Evolutionary conservation across 1,284 basidiomycete genomes (phyloP).

Genomic region (Boletus mariae): DNA sequence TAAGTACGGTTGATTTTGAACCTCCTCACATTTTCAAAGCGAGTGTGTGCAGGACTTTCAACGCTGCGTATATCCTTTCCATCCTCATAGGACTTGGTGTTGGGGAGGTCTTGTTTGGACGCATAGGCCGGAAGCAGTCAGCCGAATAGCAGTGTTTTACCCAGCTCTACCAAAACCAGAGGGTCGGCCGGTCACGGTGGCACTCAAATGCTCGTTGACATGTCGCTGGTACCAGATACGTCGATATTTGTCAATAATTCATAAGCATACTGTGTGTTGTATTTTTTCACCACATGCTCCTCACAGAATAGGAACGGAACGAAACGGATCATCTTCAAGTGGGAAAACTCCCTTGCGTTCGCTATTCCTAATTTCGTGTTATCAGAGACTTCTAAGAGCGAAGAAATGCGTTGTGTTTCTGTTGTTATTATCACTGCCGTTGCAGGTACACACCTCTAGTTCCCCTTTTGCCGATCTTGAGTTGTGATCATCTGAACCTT

Average conservation of each 20-base stretch:
- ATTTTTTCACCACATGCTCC: background rate
- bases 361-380: too few species aligned
- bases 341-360: too few species aligned
- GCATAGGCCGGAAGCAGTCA: slow-evolving; percentile 36
- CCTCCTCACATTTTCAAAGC: slow-evolving; percentile 4
- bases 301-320: background rate
- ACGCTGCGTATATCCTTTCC: slow-evolving; percentile 64
- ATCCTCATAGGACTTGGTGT: slow-evolving; percentile 59
- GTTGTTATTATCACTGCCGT: too few species aligned
- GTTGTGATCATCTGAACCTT: background rate
- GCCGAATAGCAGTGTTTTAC: background rate
- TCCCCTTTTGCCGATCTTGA: background rate
- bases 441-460: background rate
- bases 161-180: background rate
- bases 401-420: too few species aligned
- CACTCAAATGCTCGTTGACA: background rate
- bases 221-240: background rate
- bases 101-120: slow-evolving; percentile 66
- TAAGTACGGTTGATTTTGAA: slow-evolving; percentile 34
- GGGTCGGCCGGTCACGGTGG: background rate
- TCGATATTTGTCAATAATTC: background rate
- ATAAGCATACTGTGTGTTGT: background rate
- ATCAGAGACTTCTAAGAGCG: too few species aligned
- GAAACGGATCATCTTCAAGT: background rate
- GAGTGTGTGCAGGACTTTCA: slow-evolving; percentile 57